Conservation (phyloP, 2,329 filamentous ascomycete genomes). For the Colletotrichum scovillei region DNA sequence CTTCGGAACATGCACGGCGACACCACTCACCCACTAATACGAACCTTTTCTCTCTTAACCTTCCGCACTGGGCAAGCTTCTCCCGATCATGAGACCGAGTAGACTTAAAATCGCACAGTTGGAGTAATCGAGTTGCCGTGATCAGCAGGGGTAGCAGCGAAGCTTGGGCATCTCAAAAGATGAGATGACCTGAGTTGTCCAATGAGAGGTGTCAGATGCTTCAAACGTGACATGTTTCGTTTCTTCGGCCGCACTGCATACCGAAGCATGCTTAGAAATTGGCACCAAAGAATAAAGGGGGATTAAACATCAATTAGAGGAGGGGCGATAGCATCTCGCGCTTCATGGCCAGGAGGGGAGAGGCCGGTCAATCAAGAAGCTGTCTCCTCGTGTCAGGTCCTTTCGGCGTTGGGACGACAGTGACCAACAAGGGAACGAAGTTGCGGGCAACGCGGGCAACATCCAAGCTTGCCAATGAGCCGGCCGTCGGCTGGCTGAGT, state of each 20-base stretch:
- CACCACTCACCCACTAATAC: neutral
- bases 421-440: neutral
- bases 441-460: neutral
- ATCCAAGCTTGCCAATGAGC: neutral
- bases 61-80: constrained; percentile 19
- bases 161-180: constrained; percentile 17
- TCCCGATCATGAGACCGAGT: constrained; percentile 26
- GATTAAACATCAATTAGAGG: neutral
- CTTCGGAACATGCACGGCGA: neutral
- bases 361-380: neutral
- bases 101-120: neutral
- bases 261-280: constrained; percentile 31
- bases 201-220: neutral
- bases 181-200: constrained; percentile 24
- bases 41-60: constrained; percentile 23
- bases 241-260: constrained; percentile 29
- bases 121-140: neutral
- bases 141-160: constrained; percentile 14
- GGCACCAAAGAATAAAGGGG: neutral
- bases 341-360: neutral
- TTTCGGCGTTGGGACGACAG: constrained; percentile 5
- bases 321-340: neutral
- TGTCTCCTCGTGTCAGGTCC: neutral
- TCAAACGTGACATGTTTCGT: constrained; percentile 34
- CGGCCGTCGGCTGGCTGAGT: too few relatives aligned